phyloP scores from a whole-genome alignment of 768 basidiomycete genomes.

The Tulasnella sp. region DNA sequence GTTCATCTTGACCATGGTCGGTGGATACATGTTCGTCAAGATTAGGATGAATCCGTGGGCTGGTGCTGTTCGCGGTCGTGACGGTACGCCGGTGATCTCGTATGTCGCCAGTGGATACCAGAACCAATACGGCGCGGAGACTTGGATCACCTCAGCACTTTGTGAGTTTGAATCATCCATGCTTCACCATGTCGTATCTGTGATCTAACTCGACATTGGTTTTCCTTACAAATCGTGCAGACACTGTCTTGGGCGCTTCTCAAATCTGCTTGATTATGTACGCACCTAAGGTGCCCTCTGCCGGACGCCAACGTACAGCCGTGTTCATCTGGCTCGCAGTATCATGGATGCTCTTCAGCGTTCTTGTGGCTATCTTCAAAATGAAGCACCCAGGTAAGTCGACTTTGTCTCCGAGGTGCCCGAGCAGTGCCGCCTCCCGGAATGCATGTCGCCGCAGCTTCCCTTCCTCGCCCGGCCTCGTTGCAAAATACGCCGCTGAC shows the following conservation, averaged over 20 bases:
- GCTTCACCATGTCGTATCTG: not conserved
- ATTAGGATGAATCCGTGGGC: constrained; percentile 69
- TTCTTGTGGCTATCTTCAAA: constrained; percentile 76
- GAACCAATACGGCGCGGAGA: constrained; percentile 88
- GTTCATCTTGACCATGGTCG: constrained; percentile 36
- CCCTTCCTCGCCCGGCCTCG: no score
- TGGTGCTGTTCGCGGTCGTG: constrained; percentile 38
- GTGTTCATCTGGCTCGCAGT: constrained; percentile 83
- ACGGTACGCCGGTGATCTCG: not conserved
- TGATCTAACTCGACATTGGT: not conserved
- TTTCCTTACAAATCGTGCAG: constrained; percentile 31
- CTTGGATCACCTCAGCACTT: constrained; percentile 69
- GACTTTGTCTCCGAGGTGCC: not conserved
- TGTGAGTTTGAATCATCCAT: constrained; percentile 44
- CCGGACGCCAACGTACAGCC: constrained; percentile 67
- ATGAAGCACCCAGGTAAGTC: constrained; percentile 73
- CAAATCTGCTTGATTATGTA: constrained; percentile 62
- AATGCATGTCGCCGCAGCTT: not conserved
- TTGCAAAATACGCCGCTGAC: not conserved
- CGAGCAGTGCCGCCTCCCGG: not conserved
- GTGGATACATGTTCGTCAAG: constrained; percentile 92
- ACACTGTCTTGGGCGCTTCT: constrained; percentile 67
- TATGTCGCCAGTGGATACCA: constrained; percentile 82
- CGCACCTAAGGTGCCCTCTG: constrained; percentile 62
- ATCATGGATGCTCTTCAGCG: constrained; percentile 72